Evolutionary conservation across 176 grass and related monocot species (phyloP).

Genomic region (Ampelocalamus luodianensis): DNA sequence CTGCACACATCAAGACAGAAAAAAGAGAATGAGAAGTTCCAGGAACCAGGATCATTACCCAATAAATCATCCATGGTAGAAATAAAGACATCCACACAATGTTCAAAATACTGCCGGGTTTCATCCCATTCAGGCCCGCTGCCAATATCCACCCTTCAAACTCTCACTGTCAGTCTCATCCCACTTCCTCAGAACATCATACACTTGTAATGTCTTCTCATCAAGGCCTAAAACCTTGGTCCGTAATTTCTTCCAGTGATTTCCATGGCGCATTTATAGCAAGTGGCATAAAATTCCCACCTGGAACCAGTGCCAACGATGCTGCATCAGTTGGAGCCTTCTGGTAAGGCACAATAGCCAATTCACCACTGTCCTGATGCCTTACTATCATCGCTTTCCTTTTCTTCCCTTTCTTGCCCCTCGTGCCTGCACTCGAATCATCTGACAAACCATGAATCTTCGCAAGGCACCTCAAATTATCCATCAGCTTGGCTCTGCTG

Average conservation of each 20-base stretch:
- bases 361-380: constrained; percentile 3
- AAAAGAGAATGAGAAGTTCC: neutral
- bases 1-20: too few species aligned
- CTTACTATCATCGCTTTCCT: constrained; percentile 2
- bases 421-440: neutral
- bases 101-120: neutral
- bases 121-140: constrained; percentile 40
- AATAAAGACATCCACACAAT: constrained; percentile 39
- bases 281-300: neutral
- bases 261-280: neutral
- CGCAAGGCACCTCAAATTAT: constrained; percentile 38
- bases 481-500: constrained; percentile 31
- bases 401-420: constrained; percentile 37
- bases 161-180: constrained; percentile 38
- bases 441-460: neutral
- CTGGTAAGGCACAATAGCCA: constrained; percentile 32
- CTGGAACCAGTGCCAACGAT: constrained; percentile 36
- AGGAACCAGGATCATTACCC: constrained; percentile 40
- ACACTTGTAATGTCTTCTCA: constrained; percentile 36
- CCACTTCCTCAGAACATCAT: constrained; percentile 34
- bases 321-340: constrained; percentile 18
- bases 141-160: constrained; percentile 61
- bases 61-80: constrained; percentile 25
- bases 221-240: constrained; percentile 35
- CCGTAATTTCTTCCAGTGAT: neutral